Conservation (phyloP, 768 basidiomycete genomes). For the Fomitopsis pulvina region DNA sequence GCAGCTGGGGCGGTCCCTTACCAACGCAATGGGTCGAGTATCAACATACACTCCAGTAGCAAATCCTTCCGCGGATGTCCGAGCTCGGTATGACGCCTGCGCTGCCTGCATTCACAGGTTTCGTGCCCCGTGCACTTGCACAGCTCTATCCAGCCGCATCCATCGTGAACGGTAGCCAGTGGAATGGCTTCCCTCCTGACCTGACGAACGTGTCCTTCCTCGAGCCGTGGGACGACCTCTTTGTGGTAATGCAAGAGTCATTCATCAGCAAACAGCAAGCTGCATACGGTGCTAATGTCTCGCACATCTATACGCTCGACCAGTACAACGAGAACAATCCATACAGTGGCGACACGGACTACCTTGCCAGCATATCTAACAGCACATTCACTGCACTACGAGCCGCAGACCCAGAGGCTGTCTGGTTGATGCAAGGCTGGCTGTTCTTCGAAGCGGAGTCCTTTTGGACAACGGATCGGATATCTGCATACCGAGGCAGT, state of each 20-base stretch:
- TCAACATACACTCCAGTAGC: slow-evolving; percentile 30
- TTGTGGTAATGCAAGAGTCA: slow-evolving; percentile 27
- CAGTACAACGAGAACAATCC: slow-evolving; percentile 38
- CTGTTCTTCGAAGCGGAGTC: slow-evolving; percentile 28
- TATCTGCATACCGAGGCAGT: slow-evolving; percentile 33
- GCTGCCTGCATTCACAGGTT: slow-evolving; percentile 35
- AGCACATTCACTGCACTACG: slow-evolving; percentile 30
- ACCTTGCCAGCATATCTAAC: slow-evolving; percentile 26
- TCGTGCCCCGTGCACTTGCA: slow-evolving; percentile 29
- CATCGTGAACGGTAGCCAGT: slow-evolving; percentile 28
- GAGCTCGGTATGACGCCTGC: slow-evolving; percentile 38
- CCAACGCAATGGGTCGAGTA: slow-evolving; percentile 31
- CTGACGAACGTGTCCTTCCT: slow-evolving; percentile 34
- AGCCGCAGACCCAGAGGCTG: slow-evolving; percentile 31
- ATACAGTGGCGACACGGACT: slow-evolving; percentile 24
- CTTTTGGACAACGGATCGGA: slow-evolving; percentile 34
- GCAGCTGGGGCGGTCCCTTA: slow-evolving; percentile 30
- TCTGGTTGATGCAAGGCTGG: slow-evolving; percentile 39
- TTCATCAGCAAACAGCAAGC: slow-evolving; percentile 32
- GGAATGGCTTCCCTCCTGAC: slow-evolving; percentile 26
- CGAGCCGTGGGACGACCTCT: slow-evolving; percentile 33
- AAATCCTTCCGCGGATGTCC: slow-evolving; percentile 29
- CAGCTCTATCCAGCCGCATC: slow-evolving; percentile 27
- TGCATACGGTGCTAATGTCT: slow-evolving; percentile 29
- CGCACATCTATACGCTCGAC: slow-evolving; percentile 37